These are phyloP conservation scores for Dissophora globulifera DNA, from an alignment of 192 early-diverging fungal genomes.

Conservation along the genomic window DNA sequence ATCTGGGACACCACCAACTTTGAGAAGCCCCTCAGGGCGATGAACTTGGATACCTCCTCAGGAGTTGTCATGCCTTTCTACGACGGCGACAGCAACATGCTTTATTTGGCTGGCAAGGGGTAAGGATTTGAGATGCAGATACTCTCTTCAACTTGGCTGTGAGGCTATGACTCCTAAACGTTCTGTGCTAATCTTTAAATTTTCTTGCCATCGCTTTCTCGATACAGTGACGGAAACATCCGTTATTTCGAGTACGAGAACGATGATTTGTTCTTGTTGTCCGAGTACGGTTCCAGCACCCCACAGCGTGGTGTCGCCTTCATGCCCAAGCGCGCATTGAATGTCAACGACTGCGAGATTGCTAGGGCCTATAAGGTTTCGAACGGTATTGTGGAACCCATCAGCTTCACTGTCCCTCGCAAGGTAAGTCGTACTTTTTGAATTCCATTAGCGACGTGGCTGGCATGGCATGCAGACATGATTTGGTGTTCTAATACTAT, in stretches of 20 bases:
- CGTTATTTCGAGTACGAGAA: constrained; percentile 98
- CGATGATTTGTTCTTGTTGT: constrained; percentile 88
- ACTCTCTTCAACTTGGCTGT: too few species aligned
- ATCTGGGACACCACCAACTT: constrained; percentile 86
- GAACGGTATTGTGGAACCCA: constrained; percentile 89
- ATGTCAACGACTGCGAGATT: constrained; percentile 90
- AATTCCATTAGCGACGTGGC: too few species aligned
- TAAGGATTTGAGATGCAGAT: constrained; percentile 29
- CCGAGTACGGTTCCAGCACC: constrained; percentile 90
- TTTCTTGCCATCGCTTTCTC: neutral
- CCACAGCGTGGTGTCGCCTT: constrained; percentile 95
- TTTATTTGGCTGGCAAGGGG: constrained; percentile 96
- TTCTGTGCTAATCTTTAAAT: too few species aligned
- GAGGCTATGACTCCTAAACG: too few species aligned
- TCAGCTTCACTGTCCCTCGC: constrained; percentile 96
- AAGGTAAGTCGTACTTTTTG: constrained; percentile 66
- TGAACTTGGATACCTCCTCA: constrained; percentile 89
- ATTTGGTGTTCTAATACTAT: too few species aligned
- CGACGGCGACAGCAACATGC: constrained; percentile 89
- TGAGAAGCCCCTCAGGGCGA: constrained; percentile 76
- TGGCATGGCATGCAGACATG: too few species aligned
- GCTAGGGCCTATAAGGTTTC: constrained; percentile 95
- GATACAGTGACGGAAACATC: constrained; percentile 93
- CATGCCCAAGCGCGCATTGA: constrained; percentile 92
- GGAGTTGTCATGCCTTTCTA: constrained; percentile 98